A percentile compares a stretch with the other conserved stretches of the same genome.
Evolutionary conservation across 345 rosid genomes (phyloP).

Genomic region (Physaria fendleri): DNA sequence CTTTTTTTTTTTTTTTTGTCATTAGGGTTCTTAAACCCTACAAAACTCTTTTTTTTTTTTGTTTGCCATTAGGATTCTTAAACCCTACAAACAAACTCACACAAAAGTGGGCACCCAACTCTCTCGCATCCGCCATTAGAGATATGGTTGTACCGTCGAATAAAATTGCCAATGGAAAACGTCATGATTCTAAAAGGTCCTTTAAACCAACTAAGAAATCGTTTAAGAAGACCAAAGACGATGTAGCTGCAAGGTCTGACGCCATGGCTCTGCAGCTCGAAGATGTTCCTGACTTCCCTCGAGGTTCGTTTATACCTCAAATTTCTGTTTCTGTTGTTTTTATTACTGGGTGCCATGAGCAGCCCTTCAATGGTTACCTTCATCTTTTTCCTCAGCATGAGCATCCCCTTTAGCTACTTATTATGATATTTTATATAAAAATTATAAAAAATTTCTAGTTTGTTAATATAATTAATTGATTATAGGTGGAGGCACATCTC

Average conservation of each 20-base stretch:
- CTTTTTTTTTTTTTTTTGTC: no score
- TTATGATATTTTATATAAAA: no score
- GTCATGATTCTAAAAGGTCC: conserved; percentile 33
- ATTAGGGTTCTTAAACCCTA: no score
- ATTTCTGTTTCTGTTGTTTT: background rate
- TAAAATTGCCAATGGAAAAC: conserved; percentile 30
- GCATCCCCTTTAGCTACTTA: background rate
- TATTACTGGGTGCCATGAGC: background rate
- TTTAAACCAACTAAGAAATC: conserved; percentile 51
- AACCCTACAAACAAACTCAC: conserved; percentile 17
- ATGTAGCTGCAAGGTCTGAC: conserved; percentile 38
- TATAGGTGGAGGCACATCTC: no score
- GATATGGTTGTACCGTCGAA: conserved; percentile 49
- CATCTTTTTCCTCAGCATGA: background rate
- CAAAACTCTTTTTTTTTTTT: conserved; percentile 1
- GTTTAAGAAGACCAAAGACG: conserved; percentile 51
- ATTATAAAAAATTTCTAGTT: no score
- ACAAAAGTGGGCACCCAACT: background rate
- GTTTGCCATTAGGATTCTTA: background rate
- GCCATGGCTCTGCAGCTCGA: conserved; percentile 62
- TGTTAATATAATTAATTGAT: no score
- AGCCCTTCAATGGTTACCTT: background rate
- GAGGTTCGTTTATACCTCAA: conserved; percentile 43
- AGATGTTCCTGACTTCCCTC: conserved; percentile 83
- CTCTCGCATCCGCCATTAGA: conserved; percentile 15